These are phyloP conservation scores for Schoenoplectus tabernaemontani DNA, from an alignment of 202 grass and related monocot genomes.

Conservation along the genomic window DNA sequence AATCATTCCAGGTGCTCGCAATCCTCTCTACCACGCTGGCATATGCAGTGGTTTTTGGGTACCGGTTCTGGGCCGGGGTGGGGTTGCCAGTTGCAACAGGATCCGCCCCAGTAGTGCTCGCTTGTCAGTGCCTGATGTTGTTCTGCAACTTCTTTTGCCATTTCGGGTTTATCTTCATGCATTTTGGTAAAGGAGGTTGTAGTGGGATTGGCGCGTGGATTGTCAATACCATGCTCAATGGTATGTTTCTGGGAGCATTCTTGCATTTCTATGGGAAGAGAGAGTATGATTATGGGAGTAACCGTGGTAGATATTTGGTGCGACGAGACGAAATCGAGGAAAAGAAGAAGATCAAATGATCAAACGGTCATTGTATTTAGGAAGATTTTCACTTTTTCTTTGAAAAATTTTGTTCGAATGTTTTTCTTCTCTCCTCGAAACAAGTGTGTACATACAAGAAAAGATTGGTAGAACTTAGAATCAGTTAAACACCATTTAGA, in stretches of 20 bases:
- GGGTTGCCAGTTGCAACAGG: constrained; percentile 35
- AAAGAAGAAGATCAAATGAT: constrained; percentile 24
- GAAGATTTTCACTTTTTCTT: background rate
- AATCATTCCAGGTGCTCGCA: constrained; percentile 89
- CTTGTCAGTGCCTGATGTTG: constrained; percentile 52
- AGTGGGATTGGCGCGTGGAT: constrained; percentile 75
- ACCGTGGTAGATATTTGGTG: background rate
- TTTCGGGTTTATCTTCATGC: constrained; percentile 71
- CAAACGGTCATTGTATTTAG: background rate
- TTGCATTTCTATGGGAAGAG: constrained; percentile 62
- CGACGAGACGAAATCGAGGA: constrained; percentile 12
- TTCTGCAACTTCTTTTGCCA: constrained; percentile 74
- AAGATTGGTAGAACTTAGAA: background rate
- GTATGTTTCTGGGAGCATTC: constrained; percentile 54
- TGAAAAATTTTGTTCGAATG: background rate
- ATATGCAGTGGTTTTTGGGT: constrained; percentile 53
- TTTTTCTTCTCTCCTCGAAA: background rate
- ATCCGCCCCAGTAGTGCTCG: constrained; percentile 32
- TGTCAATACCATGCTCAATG: constrained; percentile 82
- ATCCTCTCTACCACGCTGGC: constrained; percentile 66
- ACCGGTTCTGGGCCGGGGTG: constrained; percentile 55
- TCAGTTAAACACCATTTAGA: background rate
- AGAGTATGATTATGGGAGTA: constrained; percentile 23
- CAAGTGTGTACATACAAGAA: constrained; percentile 5
- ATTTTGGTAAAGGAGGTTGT: constrained; percentile 69